Percentiles rank a stretch among this genome's conserved stretches.
Evolutionary conservation across 352 stramenopile genomes (phyloP).

Genomic region (Globisporangium barbulae): DNA sequence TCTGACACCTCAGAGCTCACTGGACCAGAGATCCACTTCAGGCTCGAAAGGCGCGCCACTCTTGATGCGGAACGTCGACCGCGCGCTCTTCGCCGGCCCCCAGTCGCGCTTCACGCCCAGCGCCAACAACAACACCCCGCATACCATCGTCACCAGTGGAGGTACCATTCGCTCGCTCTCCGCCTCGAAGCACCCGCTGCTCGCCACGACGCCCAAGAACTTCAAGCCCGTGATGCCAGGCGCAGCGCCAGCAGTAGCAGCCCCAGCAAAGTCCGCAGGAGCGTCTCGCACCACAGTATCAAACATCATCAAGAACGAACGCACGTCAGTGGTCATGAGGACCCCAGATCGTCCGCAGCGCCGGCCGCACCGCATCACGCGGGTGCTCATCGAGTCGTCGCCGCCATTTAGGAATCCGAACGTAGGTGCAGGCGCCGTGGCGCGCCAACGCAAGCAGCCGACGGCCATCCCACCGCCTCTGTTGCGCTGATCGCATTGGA

Average conservation of each 20-base stretch:
- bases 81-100: conserved; percentile 17
- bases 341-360: conserved; percentile 76
- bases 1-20: conserved; percentile 11
- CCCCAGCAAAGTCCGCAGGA: neutral
- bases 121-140: conserved; percentile 13
- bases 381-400: conserved; percentile 72
- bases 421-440: conserved; percentile 19
- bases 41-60: conserved; percentile 23
- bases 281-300: conserved; percentile 12
- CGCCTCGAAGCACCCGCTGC: neutral
- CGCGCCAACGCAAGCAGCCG: conserved; percentile 21
- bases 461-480: conserved; percentile 18
- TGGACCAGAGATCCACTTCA: neutral
- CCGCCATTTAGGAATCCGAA: conserved; percentile 58
- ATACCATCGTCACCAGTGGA: neutral
- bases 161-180: neutral
- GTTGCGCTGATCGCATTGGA: conserved; percentile 16
- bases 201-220: neutral
- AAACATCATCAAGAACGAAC: conserved; percentile 14
- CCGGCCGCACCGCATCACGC: conserved; percentile 29
- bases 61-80: conserved; percentile 31
- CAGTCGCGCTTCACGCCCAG: conserved; percentile 20
- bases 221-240: conserved; percentile 10
- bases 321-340: conserved; percentile 53
- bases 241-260: neutral